Conservation (phyloP, 208 protist species). For the Herpetomonas tarakana region DNA sequence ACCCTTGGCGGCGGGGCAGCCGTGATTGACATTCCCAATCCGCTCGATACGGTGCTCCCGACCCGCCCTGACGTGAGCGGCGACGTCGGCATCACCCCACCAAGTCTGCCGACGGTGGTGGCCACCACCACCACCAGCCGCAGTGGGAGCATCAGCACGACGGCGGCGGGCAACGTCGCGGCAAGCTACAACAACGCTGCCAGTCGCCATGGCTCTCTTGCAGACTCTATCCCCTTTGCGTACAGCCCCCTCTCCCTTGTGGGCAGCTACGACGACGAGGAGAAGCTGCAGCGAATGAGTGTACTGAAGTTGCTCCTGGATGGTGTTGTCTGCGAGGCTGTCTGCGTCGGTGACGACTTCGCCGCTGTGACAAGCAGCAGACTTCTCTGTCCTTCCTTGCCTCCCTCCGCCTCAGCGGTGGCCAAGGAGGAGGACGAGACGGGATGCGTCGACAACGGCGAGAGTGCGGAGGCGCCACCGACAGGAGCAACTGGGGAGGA, state of each 20-base stretch:
- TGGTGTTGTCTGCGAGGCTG: constrained; percentile 66
- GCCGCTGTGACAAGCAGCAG: constrained; percentile 3
- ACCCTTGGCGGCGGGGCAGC: too few species aligned
- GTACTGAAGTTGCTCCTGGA: constrained; percentile 62
- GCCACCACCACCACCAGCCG: background rate
- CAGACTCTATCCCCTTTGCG: constrained; percentile 8
- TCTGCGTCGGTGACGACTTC: constrained; percentile 38
- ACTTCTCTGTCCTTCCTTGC: background rate
- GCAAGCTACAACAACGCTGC: background rate
- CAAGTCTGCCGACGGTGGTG: too few species aligned
- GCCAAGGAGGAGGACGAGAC: background rate
- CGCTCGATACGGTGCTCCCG: too few species aligned
- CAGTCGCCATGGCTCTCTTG: background rate
- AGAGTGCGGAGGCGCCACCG: too few species aligned
- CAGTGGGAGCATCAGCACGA: background rate
- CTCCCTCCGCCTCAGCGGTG: background rate
- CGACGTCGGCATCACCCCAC: too few species aligned
- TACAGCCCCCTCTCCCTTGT: constrained; percentile 36
- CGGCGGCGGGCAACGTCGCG: background rate
- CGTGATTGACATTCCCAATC: background rate
- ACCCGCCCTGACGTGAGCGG: too few species aligned
- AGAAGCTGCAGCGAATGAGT: constrained; percentile 45
- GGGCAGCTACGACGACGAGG: constrained; percentile 61
- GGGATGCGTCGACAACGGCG: background rate
- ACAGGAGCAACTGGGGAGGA: too few species aligned